Percentiles rank a stretch among this genome's conserved stretches.
Evolutionary conservation across 1,139 yeast species (phyloP).

Genomic region (Nakaseomyces kungkrabaensis): DNA sequence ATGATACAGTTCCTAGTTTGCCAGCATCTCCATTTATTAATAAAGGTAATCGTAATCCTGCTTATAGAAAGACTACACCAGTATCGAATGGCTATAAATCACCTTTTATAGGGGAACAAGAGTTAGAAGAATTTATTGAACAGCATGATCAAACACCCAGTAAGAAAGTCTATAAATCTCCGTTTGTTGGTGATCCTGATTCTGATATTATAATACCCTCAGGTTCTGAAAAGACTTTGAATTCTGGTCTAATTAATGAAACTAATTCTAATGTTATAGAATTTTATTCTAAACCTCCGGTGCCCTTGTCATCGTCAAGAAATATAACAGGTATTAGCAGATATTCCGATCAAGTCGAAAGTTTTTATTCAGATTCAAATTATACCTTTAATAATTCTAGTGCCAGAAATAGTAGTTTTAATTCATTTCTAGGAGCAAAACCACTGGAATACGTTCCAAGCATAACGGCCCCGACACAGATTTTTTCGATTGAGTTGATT

Average conservation of each 20-base stretch:
- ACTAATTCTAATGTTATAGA: slow-evolving; percentile 4
- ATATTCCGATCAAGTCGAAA: slow-evolving; percentile 24
- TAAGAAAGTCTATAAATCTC: background rate
- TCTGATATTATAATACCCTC: slow-evolving; percentile 3
- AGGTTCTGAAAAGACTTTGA: background rate
- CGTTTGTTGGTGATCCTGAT: slow-evolving; percentile 1
- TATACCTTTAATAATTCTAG: slow-evolving; percentile 28
- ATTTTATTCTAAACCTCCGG: slow-evolving; percentile 13
- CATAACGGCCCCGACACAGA: slow-evolving; percentile 45
- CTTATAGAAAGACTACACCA: slow-evolving; percentile 3
- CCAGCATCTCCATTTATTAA: slow-evolving; percentile 3
- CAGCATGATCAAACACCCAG: slow-evolving; percentile 1
- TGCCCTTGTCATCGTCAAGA: slow-evolving; percentile 14
- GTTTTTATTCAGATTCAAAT: slow-evolving; percentile 27
- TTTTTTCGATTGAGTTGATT: slow-evolving; percentile 44
- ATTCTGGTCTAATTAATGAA: background rate
- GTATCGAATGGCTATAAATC: slow-evolving; percentile 8
- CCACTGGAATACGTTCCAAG: slow-evolving; percentile 43
- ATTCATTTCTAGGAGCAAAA: slow-evolving; percentile 27
- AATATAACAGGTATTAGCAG: slow-evolving; percentile 18
- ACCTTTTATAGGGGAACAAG: slow-evolving; percentile 16
- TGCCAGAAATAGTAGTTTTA: slow-evolving; percentile 25
- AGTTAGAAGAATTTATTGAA: slow-evolving; percentile 2
- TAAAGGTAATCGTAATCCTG: background rate
- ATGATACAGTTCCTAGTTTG: background rate